Percentiles rank a stretch among this genome's conserved stretches.
Evolutionary conservation across 345 rosid species (phyloP).

Genomic region (Pistacia atlantica): DNA sequence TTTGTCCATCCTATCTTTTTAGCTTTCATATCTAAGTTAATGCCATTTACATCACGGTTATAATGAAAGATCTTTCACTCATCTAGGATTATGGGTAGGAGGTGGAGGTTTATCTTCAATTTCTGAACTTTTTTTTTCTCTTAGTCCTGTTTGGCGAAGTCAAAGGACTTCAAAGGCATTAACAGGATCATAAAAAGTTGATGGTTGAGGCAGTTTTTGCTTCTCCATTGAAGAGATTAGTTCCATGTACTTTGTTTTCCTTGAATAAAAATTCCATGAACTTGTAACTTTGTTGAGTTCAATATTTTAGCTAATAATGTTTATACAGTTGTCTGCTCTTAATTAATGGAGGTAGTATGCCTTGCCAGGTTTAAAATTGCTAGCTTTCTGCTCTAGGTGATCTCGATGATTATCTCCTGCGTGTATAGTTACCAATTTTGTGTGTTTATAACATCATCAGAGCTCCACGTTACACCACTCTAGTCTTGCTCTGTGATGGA

Average conservation of each 20-base stretch:
- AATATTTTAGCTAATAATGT: not conserved
- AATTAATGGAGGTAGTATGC: conserved; percentile 2
- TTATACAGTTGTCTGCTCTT: conserved; percentile 5
- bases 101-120: not conserved
- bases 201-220: not conserved
- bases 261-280: not conserved
- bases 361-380: conserved; percentile 8
- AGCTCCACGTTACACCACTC: conserved; percentile 10
- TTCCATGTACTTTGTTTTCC: not conserved
- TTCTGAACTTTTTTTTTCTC: not conserved
- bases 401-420: conserved; percentile 7
- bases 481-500: conserved; percentile 22
- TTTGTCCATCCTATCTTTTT: not conserved
- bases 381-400: conserved; percentile 13
- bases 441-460: conserved; percentile 20
- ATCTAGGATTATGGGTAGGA: not conserved
- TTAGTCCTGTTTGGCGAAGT: not conserved
- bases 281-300: not conserved
- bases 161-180: not conserved
- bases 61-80: conserved; percentile 1
- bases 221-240: not conserved
- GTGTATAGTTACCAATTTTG: conserved; percentile 13
- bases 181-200: conserved; percentile 11
- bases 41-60: not conserved
- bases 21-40: not conserved